Evolutionary conservation across 176 grass and related monocot genomes (phyloP).

Genomic region (Oryza glaberrima): DNA sequence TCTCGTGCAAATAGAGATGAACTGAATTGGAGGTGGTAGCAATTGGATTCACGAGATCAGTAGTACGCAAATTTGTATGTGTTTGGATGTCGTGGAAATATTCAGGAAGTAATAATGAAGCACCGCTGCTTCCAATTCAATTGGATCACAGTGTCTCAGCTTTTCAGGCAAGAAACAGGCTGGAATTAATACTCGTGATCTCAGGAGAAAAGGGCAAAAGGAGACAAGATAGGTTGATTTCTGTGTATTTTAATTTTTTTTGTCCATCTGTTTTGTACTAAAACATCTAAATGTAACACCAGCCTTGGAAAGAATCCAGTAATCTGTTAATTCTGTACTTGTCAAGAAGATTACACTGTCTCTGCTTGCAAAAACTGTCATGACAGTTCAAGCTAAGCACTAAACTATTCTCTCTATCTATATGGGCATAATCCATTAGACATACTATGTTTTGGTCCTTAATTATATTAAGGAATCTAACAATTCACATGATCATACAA

Average conservation of each 20-base stretch:
- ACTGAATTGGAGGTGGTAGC: conserved; percentile 1
- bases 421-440: neutral
- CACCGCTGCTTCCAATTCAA: conserved; percentile 6
- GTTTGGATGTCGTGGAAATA: neutral
- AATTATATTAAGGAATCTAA: neutral
- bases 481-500: neutral
- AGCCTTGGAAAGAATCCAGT: neutral
- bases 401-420: neutral
- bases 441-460: neutral
- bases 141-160: neutral
- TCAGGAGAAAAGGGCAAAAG: neutral
- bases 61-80: neutral
- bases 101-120: conserved; percentile 14
- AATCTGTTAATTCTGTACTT: neutral
- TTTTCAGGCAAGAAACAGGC: neutral
- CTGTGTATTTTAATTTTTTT: no score
- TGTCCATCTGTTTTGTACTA: neutral
- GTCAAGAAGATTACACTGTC: neutral
- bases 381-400: neutral
- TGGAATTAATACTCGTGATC: neutral
- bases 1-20: neutral
- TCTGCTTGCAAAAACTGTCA: neutral
- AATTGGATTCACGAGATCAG: neutral
- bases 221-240: neutral
- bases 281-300: neutral